A percentile compares a stretch with the other conserved stretches of the same genome.
Conservation (phyloP, 2,329 filamentous ascomycete genomes). For the Phoma sp. region DNA sequence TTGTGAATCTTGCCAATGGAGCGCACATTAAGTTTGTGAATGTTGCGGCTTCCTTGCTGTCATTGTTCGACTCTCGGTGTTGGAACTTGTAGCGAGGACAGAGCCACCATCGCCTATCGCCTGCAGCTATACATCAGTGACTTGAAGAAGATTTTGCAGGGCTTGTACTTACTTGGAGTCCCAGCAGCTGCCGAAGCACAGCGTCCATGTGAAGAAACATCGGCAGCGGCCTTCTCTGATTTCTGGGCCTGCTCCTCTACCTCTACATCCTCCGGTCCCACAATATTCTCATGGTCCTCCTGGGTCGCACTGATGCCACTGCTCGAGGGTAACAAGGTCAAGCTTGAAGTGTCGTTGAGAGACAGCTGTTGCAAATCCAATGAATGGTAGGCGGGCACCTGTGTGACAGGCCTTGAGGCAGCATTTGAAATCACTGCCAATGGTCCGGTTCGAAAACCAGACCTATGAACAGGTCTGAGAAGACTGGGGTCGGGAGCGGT, state of each 20-base stretch:
- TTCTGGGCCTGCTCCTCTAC: background rate
- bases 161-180: background rate
- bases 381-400: background rate
- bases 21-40: background rate
- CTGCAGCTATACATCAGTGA: background rate
- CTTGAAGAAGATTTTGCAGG: background rate
- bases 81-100: conserved; percentile 8
- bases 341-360: background rate
- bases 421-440: background rate
- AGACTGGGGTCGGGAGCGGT: background rate
- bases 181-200: background rate
- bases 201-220: background rate
- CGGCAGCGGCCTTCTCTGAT: background rate
- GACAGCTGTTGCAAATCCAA: background rate
- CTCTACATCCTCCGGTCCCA: background rate
- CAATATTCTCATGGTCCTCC: background rate
- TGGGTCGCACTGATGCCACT: background rate
- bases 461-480: background rate
- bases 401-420: background rate
- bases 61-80: background rate
- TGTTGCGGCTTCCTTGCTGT: background rate
- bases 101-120: conserved; percentile 7
- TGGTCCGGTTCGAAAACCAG: background rate
- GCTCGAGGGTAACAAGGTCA: background rate
- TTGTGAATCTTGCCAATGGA: conserved; percentile 1